Percentiles rank a stretch among this genome's conserved stretches.
These are phyloP conservation scores for Ambrosiella beaveri DNA, from an alignment of 2,329 filamentous ascomycete genomes.

Conservation along the genomic window DNA sequence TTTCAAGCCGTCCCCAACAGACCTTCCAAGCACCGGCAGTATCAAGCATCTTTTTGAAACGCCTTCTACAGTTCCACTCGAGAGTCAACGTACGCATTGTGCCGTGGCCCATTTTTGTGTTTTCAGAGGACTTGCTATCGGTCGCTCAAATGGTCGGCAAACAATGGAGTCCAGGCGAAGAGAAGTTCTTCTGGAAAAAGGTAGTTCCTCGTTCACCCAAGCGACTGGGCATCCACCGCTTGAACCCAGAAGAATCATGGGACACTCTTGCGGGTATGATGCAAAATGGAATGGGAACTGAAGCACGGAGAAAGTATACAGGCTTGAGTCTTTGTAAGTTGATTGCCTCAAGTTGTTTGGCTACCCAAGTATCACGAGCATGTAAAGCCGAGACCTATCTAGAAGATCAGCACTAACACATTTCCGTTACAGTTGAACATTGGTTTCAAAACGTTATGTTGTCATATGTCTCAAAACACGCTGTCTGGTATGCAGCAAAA, in stretches of 20 bases:
- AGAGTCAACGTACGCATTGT: too few relatives aligned
- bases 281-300: slow-evolving; percentile 21
- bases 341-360: too few relatives aligned
- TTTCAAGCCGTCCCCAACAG: too few relatives aligned
- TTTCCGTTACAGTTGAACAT: slow-evolving; percentile 8
- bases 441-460: slow-evolving; percentile 13
- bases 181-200: slow-evolving; percentile 30
- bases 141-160: slow-evolving; percentile 30
- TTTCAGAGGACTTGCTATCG: not conserved
- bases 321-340: slow-evolving; percentile 24
- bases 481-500: slow-evolving; percentile 8
- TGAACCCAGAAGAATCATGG: slow-evolving; percentile 21
- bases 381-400: not conserved
- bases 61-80: too few relatives aligned
- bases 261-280: slow-evolving; percentile 23
- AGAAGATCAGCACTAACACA: not conserved
- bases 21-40: too few relatives aligned
- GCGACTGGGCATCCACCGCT: slow-evolving; percentile 16
- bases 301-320: slow-evolving; percentile 24
- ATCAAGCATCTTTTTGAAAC: too few relatives aligned
- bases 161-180: slow-evolving; percentile 31
- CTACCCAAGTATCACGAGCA: not conserved
- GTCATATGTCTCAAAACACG: slow-evolving; percentile 13
- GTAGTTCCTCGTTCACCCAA: slow-evolving; percentile 24
- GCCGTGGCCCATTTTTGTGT: too few relatives aligned